Percentiles rank a stretch among this genome's conserved stretches.
Conservation (phyloP, 176 grass and related monocot species). For the Thalia dealbata region DNA sequence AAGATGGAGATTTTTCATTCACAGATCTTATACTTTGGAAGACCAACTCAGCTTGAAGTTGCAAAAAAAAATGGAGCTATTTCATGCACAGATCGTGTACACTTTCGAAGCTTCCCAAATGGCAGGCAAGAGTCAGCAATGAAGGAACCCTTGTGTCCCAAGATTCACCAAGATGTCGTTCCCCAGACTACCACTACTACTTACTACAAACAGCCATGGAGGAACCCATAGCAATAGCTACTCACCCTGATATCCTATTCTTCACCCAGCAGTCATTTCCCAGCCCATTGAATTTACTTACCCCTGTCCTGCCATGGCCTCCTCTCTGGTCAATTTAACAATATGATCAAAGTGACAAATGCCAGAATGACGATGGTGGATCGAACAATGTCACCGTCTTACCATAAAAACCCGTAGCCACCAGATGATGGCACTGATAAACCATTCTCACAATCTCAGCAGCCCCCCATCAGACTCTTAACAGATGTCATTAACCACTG, state of each 20-base stretch:
- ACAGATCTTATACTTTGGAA: too few species aligned
- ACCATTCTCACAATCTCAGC: neutral
- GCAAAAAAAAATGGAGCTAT: too few species aligned
- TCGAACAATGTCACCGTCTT: neutral
- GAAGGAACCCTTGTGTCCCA: neutral
- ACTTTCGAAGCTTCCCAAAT: neutral
- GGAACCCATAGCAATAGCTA: neutral
- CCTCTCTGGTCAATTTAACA: neutral
- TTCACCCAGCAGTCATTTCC: too few species aligned
- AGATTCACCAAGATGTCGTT: too few species aligned
- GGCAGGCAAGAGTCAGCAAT: neutral
- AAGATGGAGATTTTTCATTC: too few species aligned
- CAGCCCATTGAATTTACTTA: neutral
- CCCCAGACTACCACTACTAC: too few species aligned
- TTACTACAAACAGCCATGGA: too few species aligned
- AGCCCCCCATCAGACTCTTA: neutral
- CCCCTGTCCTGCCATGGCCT: neutral
- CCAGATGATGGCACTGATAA: neutral
- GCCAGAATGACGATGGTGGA: neutral
- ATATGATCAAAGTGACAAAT: neutral
- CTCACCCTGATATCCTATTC: neutral
- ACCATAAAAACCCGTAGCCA: neutral
- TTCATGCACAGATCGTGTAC: neutral
- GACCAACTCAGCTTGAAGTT: too few species aligned
- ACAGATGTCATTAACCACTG: neutral